These are phyloP conservation scores for Trichoderma sp. DNA, from an alignment of 2,329 filamentous ascomycete genomes.

Conservation along the genomic window DNA sequence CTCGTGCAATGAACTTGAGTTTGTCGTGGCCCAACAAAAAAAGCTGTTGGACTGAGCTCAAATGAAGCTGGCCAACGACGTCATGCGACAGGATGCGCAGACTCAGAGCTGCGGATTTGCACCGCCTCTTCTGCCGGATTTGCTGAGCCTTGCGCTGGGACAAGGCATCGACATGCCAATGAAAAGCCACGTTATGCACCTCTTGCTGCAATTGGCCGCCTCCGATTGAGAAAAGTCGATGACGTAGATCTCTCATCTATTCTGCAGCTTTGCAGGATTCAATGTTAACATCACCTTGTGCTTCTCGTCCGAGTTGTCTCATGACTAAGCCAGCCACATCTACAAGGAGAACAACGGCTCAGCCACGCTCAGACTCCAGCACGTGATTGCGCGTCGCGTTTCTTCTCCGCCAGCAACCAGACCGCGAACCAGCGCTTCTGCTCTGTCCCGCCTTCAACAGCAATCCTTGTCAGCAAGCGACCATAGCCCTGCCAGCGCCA, in stretches of 20 bases:
- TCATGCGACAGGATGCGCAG: slow-evolving; percentile 18
- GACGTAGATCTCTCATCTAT: too few species aligned
- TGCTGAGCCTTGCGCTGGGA: neutral
- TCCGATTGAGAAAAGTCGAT: neutral
- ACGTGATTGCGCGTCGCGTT: slow-evolving; percentile 41
- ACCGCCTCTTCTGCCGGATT: slow-evolving; percentile 10
- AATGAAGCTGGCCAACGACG: slow-evolving; percentile 3
- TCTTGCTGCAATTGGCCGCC: neutral
- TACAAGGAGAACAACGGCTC: too few species aligned
- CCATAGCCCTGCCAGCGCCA: neutral
- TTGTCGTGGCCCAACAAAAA: neutral
- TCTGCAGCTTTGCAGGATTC: too few species aligned
- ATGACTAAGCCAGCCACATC: too few species aligned
- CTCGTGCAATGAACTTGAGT: neutral
- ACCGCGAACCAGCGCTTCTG: slow-evolving; percentile 3
- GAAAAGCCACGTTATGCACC: neutral
- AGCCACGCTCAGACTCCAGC: neutral
- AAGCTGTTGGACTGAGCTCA: neutral
- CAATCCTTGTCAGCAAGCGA: neutral
- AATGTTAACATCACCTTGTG: too few species aligned
- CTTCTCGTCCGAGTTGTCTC: too few species aligned
- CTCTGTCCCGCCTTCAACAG: slow-evolving; percentile 11
- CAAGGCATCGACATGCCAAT: too few species aligned
- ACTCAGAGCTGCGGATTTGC: slow-evolving; percentile 16
- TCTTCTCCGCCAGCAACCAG: neutral